A percentile compares a stretch with the other conserved stretches of the same genome.
Conservation (phyloP, 2,329 filamentous ascomycete genomes). For the Diaporthe velutina region DNA sequence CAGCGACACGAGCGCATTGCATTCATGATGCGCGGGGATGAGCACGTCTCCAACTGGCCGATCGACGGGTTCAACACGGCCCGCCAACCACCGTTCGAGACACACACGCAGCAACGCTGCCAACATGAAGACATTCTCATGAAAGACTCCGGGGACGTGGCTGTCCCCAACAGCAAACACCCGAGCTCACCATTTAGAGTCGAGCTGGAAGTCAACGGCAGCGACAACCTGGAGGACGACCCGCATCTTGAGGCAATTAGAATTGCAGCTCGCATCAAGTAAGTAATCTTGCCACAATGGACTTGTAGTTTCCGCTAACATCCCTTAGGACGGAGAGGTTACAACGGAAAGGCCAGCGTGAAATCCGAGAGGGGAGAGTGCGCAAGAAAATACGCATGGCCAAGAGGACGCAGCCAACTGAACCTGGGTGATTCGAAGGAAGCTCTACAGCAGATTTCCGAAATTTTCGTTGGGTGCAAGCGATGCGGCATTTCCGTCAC, state of each 20-base stretch:
- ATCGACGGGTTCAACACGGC: neutral
- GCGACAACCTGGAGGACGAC: neutral
- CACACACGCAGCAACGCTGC: neutral
- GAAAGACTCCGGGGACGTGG: neutral
- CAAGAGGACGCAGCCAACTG: conserved; percentile 3
- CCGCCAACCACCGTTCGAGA: neutral
- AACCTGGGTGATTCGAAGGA: neutral
- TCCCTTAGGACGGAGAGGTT: neutral
- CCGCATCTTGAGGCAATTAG: conserved; percentile 18
- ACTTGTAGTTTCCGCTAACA: neutral
- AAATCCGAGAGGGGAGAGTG: conserved; percentile 26
- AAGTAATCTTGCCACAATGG: neutral
- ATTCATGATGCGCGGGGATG: conserved; percentile 30
- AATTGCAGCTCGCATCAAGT: conserved; percentile 32
- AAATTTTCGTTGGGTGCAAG: neutral
- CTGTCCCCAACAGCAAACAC: conserved; percentile 8
- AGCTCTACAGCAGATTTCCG: neutral
- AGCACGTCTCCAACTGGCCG: neutral
- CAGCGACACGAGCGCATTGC: conserved; percentile 37
- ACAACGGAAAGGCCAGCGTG: conserved; percentile 13
- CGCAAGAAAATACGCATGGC: conserved; percentile 30
- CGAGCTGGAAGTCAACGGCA: conserved; percentile 24
- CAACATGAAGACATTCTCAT: conserved; percentile 13
- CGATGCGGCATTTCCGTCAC: neutral
- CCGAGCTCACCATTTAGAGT: neutral